Evolutionary conservation across 2,329 filamentous ascomycete species (phyloP), one percentile per base, ranked within the genome.

Genomic region (Dothideomycetes sp.): DNA sequence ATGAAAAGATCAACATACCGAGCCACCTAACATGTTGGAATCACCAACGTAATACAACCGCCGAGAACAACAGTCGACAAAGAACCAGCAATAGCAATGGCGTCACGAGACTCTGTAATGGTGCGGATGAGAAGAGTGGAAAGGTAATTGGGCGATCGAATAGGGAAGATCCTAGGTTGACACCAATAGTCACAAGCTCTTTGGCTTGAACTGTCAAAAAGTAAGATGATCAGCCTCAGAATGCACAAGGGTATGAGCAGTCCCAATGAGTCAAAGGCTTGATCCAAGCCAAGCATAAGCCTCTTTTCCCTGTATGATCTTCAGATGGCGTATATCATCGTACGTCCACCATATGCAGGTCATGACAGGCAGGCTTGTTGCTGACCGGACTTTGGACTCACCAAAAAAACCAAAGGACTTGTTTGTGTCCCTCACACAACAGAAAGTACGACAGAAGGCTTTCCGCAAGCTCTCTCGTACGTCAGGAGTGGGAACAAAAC

Each of bases 21-120:
- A 42, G 24, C 43, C 38, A 20, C 43, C 38, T 29, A 45, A 36
- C 36, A 45, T 41, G 38, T 17, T 41, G 31, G 29, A 33, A 25
- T 19, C 29, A 41, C 24, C 23, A 30, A 19, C 10, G 18, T 34
- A 30, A 19, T 30, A 27, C 32, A 30, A 18, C 23, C 7, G 18
- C 15, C 30, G 25, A 25, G 16, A 31, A 22, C 37, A 33, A 23
- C 12, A 27, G 19, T 15, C 16, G 37, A 40, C 29, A 27, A 17
- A 32, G 36, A 12, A 25, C 28, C 37, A 40, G 37, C 37, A 40
- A 20, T 29, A 27, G 27, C 16, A 25, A 40, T 40, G 23, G 37
- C 37, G 37, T 40, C 37, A 40, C 37, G 3, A 15, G 33, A 20
- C 32, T 28, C 11, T 29, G 20, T 28, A 6, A 13, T 40, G 15